These are phyloP conservation scores for Saccharomycopsis crataegensis DNA, from an alignment of 1,139 yeast genomes.

Conservation along the genomic window DNA sequence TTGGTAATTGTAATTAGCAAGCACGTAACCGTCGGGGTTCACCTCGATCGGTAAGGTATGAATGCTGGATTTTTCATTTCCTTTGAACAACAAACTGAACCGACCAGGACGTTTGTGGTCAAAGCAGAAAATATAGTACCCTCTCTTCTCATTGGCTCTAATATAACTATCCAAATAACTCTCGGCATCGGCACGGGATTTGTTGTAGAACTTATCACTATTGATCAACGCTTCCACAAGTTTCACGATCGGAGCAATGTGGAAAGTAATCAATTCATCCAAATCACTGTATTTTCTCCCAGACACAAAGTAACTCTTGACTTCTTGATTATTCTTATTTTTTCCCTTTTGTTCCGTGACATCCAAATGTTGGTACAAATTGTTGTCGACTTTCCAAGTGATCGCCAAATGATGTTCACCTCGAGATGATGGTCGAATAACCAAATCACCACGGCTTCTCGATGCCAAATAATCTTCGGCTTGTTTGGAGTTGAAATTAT, in stretches of 20 bases:
- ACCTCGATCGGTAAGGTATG: conserved; percentile 88
- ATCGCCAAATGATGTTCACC: conserved; percentile 85
- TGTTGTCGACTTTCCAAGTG: conserved; percentile 94
- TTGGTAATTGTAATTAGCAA: conserved; percentile 76
- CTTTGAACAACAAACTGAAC: conserved; percentile 78
- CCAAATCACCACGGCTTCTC: conserved; percentile 83
- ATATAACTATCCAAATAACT: conserved; percentile 88
- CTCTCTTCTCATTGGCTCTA: conserved; percentile 82
- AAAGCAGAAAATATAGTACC: conserved; percentile 86
- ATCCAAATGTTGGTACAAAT: conserved; percentile 84
- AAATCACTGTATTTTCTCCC: conserved; percentile 69
- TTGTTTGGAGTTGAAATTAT: conserved; percentile 72
- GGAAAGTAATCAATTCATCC: conserved; percentile 88
- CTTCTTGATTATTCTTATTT: conserved; percentile 29
- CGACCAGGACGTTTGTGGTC: conserved; percentile 92
- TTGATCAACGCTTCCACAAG: conserved; percentile 79
- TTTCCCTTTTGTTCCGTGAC: conserved; percentile 67
- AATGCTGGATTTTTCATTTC: conserved; percentile 62
- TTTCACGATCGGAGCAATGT: conserved; percentile 77
- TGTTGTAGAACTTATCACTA: conserved; percentile 83
- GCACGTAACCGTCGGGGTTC: conserved; percentile 75
- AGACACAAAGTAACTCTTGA: conserved; percentile 43
- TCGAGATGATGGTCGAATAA: conserved; percentile 88
- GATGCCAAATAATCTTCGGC: conserved; percentile 94
- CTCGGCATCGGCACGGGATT: conserved; percentile 71